Conservation (phyloP, 176 grass and related monocot genomes). For the Echinochloa phyllopogon region DNA sequence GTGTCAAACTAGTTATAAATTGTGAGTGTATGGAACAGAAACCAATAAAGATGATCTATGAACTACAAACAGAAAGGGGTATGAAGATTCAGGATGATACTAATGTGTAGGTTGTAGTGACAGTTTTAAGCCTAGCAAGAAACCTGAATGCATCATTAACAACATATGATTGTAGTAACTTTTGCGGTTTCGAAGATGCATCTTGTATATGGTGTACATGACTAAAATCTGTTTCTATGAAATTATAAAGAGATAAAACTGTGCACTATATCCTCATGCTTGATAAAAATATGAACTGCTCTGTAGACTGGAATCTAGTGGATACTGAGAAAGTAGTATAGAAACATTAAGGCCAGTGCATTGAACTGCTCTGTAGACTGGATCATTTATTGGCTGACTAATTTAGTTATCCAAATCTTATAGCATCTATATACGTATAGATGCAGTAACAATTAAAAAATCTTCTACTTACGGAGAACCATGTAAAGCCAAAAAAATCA, state of each 20-base stretch:
- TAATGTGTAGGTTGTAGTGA: background rate
- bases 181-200: background rate
- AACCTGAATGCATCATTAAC: background rate
- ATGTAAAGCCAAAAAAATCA: background rate
- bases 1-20: background rate
- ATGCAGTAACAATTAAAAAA: background rate
- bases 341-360: background rate
- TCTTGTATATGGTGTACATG: background rate
- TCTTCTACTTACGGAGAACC: background rate
- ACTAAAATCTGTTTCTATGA: background rate
- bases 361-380: background rate
- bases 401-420: background rate
- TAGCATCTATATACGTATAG: background rate
- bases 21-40: background rate
- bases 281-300: background rate
- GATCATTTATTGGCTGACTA: background rate
- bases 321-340: background rate
- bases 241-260: background rate
- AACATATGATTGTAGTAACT: background rate
- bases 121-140: background rate
- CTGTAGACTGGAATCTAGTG: background rate
- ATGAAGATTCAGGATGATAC: background rate
- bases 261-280: background rate
- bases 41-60: conserved; percentile 7
- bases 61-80: background rate